These are phyloP conservation scores for Ophiostoma quercus DNA, from an alignment of 2,329 filamentous ascomycete species.

Conservation along the genomic window DNA sequence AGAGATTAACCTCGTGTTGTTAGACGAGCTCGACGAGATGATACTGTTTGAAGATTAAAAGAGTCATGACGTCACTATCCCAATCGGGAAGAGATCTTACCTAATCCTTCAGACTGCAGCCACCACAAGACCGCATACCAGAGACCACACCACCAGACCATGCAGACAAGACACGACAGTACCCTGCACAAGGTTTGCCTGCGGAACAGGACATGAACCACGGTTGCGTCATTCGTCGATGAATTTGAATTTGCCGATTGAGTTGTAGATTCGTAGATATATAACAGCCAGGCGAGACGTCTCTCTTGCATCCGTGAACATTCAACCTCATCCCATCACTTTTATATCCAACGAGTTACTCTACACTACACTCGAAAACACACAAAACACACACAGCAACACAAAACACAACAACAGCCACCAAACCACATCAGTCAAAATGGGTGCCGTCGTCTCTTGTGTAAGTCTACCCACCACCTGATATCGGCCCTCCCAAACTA, in stretches of 20 bases:
- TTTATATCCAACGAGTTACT: not conserved
- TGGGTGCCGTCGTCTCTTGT: constrained; percentile 81
- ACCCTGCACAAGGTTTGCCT: not conserved
- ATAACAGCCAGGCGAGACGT: not conserved
- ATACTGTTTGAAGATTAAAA: no score
- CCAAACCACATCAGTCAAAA: constrained; percentile 34
- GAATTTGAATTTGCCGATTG: not conserved
- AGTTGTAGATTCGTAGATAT: not conserved
- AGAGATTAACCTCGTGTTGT: not conserved
- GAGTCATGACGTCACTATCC: not conserved
- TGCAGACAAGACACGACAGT: not conserved
- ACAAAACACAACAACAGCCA: not conserved
- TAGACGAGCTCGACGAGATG: no score
- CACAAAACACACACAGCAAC: not conserved
- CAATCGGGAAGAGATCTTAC: not conserved
- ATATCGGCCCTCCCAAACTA: not conserved
- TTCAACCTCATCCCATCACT: not conserved
- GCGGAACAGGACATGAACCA: not conserved
- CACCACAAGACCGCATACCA: not conserved
- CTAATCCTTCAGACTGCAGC: not conserved
- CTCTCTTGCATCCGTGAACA: not conserved
- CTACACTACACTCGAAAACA: not conserved
- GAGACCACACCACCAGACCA: not conserved
- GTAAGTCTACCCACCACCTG: constrained; percentile 50
- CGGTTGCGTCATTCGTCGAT: constrained; percentile 1